Evolutionary conservation across 2,329 filamentous ascomycete species (phyloP).

Genomic region (Claviceps maximensis): DNA sequence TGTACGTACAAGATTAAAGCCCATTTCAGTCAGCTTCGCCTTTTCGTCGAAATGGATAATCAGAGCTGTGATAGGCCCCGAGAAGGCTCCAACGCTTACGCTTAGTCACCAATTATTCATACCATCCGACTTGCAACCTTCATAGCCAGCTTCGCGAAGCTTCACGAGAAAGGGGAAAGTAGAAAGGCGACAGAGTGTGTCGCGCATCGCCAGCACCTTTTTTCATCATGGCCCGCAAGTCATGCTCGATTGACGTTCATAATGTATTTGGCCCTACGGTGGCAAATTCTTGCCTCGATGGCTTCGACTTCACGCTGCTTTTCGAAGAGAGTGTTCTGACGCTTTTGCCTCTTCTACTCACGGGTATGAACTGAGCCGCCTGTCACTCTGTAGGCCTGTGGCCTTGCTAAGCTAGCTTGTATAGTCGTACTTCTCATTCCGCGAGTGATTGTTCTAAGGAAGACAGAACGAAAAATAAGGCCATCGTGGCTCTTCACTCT

Average conservation of each 20-base stretch:
- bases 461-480: conserved; percentile 5
- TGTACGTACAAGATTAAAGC: no score
- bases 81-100: no score
- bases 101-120: neutral
- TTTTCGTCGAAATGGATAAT: no score
- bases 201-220: neutral
- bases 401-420: neutral
- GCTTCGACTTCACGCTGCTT: conserved; percentile 17
- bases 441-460: conserved; percentile 3
- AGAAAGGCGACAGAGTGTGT: neutral
- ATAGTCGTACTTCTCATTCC: conserved; percentile 4
- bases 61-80: neutral
- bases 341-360: conserved; percentile 10
- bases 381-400: neutral
- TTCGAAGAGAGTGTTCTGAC: conserved; percentile 16
- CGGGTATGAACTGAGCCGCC: conserved; percentile 4
- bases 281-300: conserved; percentile 10
- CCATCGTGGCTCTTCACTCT: conserved; percentile 7
- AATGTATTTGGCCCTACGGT: conserved; percentile 10
- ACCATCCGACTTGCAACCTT: neutral
- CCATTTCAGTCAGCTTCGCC: no score
- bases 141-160: neutral
- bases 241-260: conserved; percentile 7
- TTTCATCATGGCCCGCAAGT: neutral
- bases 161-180: neutral